A percentile compares a stretch with the other conserved stretches of the same genome.
Evolutionary conservation across 148 eudicot species (phyloP).

Genomic region (Fagopyrum homotropicum): DNA sequence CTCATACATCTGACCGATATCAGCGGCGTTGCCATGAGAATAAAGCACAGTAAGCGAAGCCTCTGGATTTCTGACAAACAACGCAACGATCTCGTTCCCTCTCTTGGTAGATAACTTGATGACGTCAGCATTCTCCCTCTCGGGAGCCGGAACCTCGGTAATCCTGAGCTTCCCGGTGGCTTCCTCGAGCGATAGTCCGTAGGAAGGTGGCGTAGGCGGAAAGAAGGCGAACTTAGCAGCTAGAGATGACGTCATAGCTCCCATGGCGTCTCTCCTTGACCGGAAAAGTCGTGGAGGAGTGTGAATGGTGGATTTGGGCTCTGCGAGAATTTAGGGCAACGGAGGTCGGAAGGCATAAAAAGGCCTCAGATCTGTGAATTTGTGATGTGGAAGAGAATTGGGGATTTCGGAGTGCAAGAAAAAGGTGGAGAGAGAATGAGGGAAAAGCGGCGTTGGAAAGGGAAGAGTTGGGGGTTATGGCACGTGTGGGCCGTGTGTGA

Average conservation of each 20-base stretch:
- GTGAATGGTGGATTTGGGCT: not conserved
- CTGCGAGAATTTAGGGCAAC: conserved; percentile 9
- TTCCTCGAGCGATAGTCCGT: conserved; percentile 1
- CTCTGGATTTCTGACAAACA: conserved; percentile 36
- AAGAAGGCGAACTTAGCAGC: conserved; percentile 14
- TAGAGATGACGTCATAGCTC: conserved; percentile 9
- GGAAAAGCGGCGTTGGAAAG: conserved; percentile 8
- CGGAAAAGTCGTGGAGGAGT: not conserved
- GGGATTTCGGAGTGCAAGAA: not conserved
- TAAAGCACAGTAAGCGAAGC: conserved; percentile 54
- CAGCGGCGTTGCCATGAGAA: conserved; percentile 87
- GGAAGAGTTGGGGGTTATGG: conserved; percentile 1
- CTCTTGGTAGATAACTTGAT: conserved; percentile 20
- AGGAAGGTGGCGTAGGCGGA: conserved; percentile 10
- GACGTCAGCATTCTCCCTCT: conserved; percentile 7
- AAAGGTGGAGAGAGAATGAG: conserved; percentile 2
- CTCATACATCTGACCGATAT: conserved; percentile 82
- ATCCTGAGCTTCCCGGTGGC: conserved; percentile 14
- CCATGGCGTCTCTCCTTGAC: not conserved
- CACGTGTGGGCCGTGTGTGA: conserved; percentile 7
- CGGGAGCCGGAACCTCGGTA: not conserved
- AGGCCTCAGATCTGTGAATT: conserved; percentile 7
- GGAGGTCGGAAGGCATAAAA: not conserved
- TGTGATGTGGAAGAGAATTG: not conserved
- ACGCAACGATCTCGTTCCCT: conserved; percentile 40